Percentiles rank a stretch among this genome's conserved stretches.
Evolutionary conservation across 1,284 basidiomycete species (phyloP).

Genomic region (Cutaneotrichosporon arboriforme): DNA sequence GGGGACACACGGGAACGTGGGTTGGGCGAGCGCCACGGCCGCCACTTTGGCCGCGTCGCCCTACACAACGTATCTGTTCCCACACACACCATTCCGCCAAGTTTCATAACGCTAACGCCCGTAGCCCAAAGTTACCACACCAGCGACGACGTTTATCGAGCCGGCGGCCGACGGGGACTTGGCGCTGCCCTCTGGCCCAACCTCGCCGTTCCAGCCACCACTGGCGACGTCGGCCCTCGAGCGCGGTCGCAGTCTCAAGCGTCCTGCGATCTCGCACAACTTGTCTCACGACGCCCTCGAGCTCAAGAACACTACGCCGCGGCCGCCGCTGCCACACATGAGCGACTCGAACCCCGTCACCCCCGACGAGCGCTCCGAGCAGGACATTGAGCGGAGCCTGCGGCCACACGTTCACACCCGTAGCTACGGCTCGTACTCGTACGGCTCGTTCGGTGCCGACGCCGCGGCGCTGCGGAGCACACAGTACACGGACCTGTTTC

Average conservation of each 20-base stretch:
- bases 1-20: no score
- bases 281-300: not conserved
- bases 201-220: not conserved
- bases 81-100: not conserved
- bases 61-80: not conserved
- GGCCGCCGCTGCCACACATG: not conserved
- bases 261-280: not conserved
- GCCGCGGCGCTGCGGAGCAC: conserved; percentile 1
- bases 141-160: not conserved
- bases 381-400: not conserved
- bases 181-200: not conserved
- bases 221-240: not conserved
- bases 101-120: not conserved
- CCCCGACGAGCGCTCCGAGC: not conserved
- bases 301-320: not conserved
- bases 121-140: conserved; percentile 1
- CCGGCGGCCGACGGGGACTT: not conserved
- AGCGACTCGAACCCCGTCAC: not conserved
- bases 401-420: not conserved
- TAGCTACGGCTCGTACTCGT: not conserved
- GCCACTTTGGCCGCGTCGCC: no score
- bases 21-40: no score
- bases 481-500: conserved; percentile 20
- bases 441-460: not conserved
- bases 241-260: not conserved